Conservation (phyloP, 495 filamentous ascomycete species). For the Penicillium lagena region DNA sequence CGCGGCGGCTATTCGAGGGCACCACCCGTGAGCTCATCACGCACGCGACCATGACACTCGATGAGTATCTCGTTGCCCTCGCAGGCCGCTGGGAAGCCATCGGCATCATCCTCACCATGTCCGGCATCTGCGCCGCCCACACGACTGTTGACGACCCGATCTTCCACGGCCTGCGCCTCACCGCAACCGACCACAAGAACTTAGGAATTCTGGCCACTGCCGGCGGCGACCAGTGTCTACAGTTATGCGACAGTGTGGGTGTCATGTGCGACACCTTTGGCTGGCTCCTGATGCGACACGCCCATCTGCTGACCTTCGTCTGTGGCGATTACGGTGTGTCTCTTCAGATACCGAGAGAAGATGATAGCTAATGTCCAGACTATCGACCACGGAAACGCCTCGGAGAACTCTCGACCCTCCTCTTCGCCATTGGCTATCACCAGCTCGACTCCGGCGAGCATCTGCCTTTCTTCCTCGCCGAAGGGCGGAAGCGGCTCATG, state of each 20-base stretch:
- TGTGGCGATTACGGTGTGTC: background rate
- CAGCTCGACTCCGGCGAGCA: conserved; percentile 15
- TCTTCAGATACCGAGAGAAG: background rate
- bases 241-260: background rate
- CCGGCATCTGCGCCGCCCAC: conserved; percentile 1
- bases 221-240: background rate
- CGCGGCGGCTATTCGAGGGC: no score
- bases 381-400: conserved; percentile 8
- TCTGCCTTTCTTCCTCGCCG: conserved; percentile 33
- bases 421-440: conserved; percentile 40
- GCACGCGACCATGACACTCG: background rate
- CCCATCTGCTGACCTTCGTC: background rate
- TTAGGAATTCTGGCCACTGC: background rate
- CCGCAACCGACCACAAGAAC: background rate
- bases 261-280: background rate
- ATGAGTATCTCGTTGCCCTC: conserved; percentile 4
- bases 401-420: conserved; percentile 6
- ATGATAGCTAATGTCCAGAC: background rate
- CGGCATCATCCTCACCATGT: conserved; percentile 2
- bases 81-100: conserved; percentile 4
- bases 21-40: background rate
- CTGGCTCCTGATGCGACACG: background rate
- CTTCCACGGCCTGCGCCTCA: background rate
- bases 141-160: conserved; percentile 2
- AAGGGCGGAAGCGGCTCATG: conserved; percentile 37